Evolutionary conservation across 1,139 yeast genomes (phyloP).

Genomic region (Lodderomyces oxycetoniae): DNA sequence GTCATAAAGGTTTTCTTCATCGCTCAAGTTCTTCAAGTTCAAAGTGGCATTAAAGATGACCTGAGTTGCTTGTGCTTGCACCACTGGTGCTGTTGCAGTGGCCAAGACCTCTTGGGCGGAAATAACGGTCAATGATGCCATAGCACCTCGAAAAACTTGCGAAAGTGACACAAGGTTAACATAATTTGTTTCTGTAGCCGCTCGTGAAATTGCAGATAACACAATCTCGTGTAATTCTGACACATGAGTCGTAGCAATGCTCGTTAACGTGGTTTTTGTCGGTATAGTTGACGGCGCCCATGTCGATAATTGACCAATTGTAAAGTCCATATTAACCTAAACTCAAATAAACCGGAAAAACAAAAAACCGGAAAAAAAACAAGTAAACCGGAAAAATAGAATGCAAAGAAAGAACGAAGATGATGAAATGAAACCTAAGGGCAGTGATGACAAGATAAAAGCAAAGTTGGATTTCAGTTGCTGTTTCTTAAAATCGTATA

Average conservation of each 20-base stretch:
- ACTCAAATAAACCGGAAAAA: neutral
- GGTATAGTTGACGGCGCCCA: conserved; percentile 14
- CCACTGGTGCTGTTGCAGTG: conserved; percentile 34
- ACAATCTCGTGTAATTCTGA: conserved; percentile 17
- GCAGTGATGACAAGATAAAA: no score
- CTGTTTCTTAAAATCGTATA: no score
- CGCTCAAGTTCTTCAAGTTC: conserved; percentile 21
- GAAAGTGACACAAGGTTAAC: conserved; percentile 18
- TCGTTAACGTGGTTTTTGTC: conserved; percentile 11
- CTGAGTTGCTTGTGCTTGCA: conserved; percentile 25
- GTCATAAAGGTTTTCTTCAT: conserved; percentile 32
- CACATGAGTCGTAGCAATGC: conserved; percentile 17
- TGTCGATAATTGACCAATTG: no score
- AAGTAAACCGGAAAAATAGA: no score
- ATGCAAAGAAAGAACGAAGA: no score
- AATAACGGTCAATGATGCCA: conserved; percentile 34
- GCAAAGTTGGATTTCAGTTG: no score
- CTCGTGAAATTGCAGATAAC: conserved; percentile 13
- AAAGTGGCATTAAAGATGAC: conserved; percentile 31
- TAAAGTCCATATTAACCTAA: no score
- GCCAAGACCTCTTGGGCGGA: conserved; percentile 30
- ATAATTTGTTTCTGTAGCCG: conserved; percentile 5
- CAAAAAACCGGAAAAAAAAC: neutral
- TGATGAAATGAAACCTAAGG: no score
- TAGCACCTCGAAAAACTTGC: conserved; percentile 23